Evolutionary conservation across 2,329 filamentous ascomycete species (phyloP), one percentile per base, ranked within the genome.

Genomic region (Aspergillus japonicus): DNA sequence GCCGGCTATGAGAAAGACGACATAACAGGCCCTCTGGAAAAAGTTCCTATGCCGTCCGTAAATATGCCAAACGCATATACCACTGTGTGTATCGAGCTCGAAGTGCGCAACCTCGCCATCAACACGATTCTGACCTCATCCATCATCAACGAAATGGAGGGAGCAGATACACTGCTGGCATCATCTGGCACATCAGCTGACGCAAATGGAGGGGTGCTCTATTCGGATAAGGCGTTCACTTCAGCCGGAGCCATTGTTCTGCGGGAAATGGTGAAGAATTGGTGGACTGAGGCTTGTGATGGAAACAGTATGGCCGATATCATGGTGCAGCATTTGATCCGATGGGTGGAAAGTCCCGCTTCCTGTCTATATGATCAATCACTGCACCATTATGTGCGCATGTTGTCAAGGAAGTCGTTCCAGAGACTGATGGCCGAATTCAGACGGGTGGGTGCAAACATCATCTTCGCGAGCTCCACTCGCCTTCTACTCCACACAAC

Each of bases 351-450:
- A 74, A 95, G 89, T 63, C 91, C 94, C 0, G 89, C 91, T 52
- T 97, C 93, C 0, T 97, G 94, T 77, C 87, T 99, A 59, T 99
- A 98, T 73, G 96, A 99, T 76, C 87, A 90, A 4, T 92, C 93
- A 5, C 78, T 99, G 64, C 92, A 98, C 72, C 95, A 96, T 80
- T 98, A 99, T 71, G 93, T 99, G 57, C 94, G 97, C 75, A 95
- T 97, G 87, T 96, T 99, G 89, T 96, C 92, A 35, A 90, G 91
- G 66, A 99, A 99, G 75, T 95, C 96, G 0, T 91, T 99, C 66
- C 91, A 97, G 71, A 94, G 98, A 76, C 85, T 99, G 39, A 96
- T 99, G 90, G 90, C 89, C 0, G 95, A 99, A 73, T 99, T 99
- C 79, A 88, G 92, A 61, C 89, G 94, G 11, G 94, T 99, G 1